Percentiles rank a stretch among this genome's conserved stretches.
phyloP scores from a whole-genome alignment of 2,329 filamentous ascomycete species.

The Phialophora expanda region DNA sequence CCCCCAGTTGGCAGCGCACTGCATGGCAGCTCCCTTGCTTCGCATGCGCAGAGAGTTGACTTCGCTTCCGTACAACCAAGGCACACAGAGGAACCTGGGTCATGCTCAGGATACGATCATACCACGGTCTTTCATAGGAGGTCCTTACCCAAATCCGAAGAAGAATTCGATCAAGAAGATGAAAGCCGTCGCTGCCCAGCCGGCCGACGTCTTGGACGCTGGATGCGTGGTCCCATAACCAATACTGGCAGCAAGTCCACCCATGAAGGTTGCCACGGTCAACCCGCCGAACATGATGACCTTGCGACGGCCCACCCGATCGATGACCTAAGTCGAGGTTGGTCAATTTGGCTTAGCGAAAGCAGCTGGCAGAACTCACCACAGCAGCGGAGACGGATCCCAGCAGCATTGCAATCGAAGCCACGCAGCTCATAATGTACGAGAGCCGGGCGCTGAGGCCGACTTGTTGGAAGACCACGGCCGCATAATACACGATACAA shows the following conservation, averaged over 20 bases:
- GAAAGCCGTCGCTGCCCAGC: slow-evolving; percentile 19
- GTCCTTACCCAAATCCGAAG: slow-evolving; percentile 13
- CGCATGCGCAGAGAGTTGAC: slow-evolving; percentile 15
- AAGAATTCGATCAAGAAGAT: slow-evolving; percentile 14
- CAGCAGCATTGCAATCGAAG: slow-evolving; percentile 12
- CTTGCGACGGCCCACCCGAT: not conserved
- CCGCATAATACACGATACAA: slow-evolving; percentile 17
- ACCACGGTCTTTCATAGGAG: not conserved
- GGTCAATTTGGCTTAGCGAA: not conserved
- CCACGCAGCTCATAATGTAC: slow-evolving; percentile 13
- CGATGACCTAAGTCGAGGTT: not conserved
- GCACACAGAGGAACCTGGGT: slow-evolving; percentile 9
- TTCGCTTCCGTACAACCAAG: slow-evolving; percentile 7
- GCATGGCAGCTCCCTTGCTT: slow-evolving; percentile 10
- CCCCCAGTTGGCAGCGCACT: slow-evolving; percentile 5
- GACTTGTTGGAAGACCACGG: slow-evolving; percentile 16
- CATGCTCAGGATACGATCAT: not conserved
- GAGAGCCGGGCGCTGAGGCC: slow-evolving; percentile 4
- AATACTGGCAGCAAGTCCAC: slow-evolving; percentile 13
- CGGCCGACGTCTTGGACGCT: not conserved
- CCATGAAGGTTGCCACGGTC: slow-evolving; percentile 6
- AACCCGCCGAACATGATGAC: not conserved
- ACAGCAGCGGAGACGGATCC: slow-evolving; percentile 5
- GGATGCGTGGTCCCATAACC: slow-evolving; percentile 17
- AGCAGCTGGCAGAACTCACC: not conserved